Evolutionary conservation across 1,284 basidiomycete species (phyloP), one percentile per base, ranked within the genome.

Genomic region (Leccinum fuscescens): DNA sequence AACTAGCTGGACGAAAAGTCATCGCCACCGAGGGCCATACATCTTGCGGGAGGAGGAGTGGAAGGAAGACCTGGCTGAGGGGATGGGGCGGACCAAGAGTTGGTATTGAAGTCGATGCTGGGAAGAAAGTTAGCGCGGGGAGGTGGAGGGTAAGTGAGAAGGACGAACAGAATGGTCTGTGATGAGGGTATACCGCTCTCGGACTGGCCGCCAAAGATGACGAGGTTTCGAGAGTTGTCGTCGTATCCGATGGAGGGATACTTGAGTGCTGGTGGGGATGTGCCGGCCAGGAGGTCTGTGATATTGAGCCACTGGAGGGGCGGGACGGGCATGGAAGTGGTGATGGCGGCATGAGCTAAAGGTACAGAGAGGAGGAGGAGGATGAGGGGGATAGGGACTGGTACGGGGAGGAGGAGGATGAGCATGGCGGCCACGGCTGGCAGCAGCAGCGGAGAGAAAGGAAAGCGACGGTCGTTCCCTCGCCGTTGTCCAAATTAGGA

Each of bases 1-100:
- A 62, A 90, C 89, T 90, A 88, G 86, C 86, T 92, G 14, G 88
- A 87, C 56, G 88, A 90, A 65, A 82, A 82, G 75, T 92, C 90
- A 51, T 78, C 74, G 7, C 87, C 90, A 54, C 80, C 77, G 37
- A 89, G 69, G 35, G 86, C 83, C 37, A 81, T 80, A 72, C 82
- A 85, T 67, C 90, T 79, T n/a, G 87, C 79, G 15, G 86, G 77
- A 14, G 90, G 90, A 8, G 74, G 70, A 1, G 67, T 67, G 27
- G 70, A 64, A 14, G 71, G 71, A 6, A 86, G 79, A 69, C 75
- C 78, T 17, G 71, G 17, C 14, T 86, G 82, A 33, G 86, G 78
- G 3, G 67, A 66, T 8, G 89, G 87, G 14, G 69, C 70, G n/a
- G 78, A 77, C 90, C 90, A 92, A 14, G 74, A 74, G 52, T 89